These are phyloP conservation scores for Fraxinus baroniana DNA, from an alignment of 305 asterid genomes.

Conservation along the genomic window DNA sequence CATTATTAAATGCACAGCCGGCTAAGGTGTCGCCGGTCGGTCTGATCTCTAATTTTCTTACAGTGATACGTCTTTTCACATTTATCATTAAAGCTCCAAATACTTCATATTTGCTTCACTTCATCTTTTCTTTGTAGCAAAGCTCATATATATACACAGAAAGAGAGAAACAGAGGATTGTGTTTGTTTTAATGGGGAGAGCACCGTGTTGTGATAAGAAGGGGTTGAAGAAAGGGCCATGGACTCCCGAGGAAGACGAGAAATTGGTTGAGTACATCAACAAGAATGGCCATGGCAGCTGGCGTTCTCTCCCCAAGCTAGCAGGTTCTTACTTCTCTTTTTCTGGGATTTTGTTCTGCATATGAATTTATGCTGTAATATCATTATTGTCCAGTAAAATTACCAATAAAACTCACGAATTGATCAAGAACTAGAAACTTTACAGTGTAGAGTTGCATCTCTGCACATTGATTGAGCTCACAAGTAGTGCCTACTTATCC, in stretches of 20 bases:
- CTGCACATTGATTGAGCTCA: not conserved
- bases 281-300: conserved; percentile 83
- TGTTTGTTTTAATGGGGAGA: conserved; percentile 64
- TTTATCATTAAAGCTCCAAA: conserved; percentile 25
- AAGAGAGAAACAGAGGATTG: not conserved
- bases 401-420: not conserved
- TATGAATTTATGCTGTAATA: not conserved
- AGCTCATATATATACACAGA: not conserved
- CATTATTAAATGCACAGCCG: conserved; percentile 37
- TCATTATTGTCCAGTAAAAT: not conserved
- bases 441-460: not conserved
- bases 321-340: conserved; percentile 49
- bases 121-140: not conserved
- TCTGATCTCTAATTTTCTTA: conserved; percentile 23
- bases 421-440: not conserved
- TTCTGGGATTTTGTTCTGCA: not conserved
- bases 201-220: conserved; percentile 96
- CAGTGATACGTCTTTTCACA: conserved; percentile 57
- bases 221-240: conserved; percentile 87
- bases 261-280: conserved; percentile 65
- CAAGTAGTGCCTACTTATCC: too few species aligned
- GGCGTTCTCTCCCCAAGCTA: conserved; percentile 82
- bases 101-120: not conserved
- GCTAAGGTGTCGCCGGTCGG: conserved; percentile 39
- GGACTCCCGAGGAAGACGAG: conserved; percentile 97